A percentile compares a stretch with the other conserved stretches of the same genome.
Evolutionary conservation across 371 early-diverging fungal species (phyloP).

Genomic region (Mortierella sp.): DNA sequence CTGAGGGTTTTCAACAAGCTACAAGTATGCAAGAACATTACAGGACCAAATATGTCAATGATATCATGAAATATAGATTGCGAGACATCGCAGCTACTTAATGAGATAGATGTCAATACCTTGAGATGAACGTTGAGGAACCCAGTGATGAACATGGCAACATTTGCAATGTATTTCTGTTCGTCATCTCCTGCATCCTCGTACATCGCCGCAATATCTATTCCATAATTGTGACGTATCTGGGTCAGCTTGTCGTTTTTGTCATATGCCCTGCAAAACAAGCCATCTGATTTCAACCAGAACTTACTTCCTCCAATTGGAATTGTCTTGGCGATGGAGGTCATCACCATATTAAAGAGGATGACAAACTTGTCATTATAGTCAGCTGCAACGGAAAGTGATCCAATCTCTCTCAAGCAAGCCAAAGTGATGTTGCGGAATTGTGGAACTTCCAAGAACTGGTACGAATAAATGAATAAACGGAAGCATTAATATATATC

Average conservation of each 20-base stretch:
- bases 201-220: conserved; percentile 85
- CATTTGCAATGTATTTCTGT: conserved; percentile 91
- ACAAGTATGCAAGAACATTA: conserved; percentile 55
- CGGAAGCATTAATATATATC: neutral
- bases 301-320: conserved; percentile 73
- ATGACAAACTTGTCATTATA: conserved; percentile 87
- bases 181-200: conserved; percentile 88
- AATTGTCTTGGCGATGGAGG: conserved; percentile 75
- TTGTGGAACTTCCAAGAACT: conserved; percentile 85
- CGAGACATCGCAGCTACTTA: neutral
- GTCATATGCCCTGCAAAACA: too few species aligned
- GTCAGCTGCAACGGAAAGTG: conserved; percentile 79
- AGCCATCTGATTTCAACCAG: neutral
- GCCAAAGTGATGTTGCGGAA: conserved; percentile 95
- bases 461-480: neutral
- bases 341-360: conserved; percentile 86
- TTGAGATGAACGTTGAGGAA: conserved; percentile 88
- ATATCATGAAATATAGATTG: conserved; percentile 26
- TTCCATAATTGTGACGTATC: conserved; percentile 62
- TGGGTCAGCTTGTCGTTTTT: conserved; percentile 84
- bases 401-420: conserved; percentile 95
- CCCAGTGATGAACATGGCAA: conserved; percentile 88
- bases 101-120: conserved; percentile 56
- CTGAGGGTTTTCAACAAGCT: conserved; percentile 75
- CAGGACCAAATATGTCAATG: conserved; percentile 60